These are phyloP conservation scores for Nosema granulosis DNA, from an alignment of 371 early-diverging fungal species.

Conservation along the genomic window DNA sequence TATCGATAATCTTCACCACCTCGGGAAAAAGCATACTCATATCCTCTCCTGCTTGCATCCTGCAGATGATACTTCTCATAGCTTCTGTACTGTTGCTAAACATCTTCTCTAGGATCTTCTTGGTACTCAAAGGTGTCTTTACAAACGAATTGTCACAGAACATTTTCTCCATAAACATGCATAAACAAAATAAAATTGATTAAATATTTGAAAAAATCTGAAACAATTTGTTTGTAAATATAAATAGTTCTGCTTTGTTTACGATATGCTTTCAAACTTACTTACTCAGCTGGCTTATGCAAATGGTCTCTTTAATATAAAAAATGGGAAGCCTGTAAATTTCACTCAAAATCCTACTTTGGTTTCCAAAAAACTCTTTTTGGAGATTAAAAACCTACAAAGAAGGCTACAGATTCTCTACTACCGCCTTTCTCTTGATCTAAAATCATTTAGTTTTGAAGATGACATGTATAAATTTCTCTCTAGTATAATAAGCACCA, in stretches of 20 bases:
- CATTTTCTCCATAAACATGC: neutral
- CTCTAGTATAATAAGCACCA: neutral
- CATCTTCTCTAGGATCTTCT: neutral
- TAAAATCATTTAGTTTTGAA: conserved; percentile 9
- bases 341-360: neutral
- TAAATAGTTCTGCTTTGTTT: no score
- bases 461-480: conserved; percentile 8
- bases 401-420: neutral
- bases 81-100: neutral
- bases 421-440: neutral
- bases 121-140: neutral
- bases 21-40: conserved; percentile 15
- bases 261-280: neutral
- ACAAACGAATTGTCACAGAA: neutral
- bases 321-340: neutral
- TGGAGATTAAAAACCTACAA: neutral
- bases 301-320: neutral
- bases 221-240: neutral
- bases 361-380: neutral
- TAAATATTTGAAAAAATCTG: neutral
- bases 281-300: neutral
- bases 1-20: conserved; percentile 46
- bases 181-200: neutral
- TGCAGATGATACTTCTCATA: conserved; percentile 40
- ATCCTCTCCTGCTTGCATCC: conserved; percentile 51